These are phyloP conservation scores for Eutypella sp. DNA, from an alignment of 2,329 filamentous ascomycete species.

Conservation along the genomic window DNA sequence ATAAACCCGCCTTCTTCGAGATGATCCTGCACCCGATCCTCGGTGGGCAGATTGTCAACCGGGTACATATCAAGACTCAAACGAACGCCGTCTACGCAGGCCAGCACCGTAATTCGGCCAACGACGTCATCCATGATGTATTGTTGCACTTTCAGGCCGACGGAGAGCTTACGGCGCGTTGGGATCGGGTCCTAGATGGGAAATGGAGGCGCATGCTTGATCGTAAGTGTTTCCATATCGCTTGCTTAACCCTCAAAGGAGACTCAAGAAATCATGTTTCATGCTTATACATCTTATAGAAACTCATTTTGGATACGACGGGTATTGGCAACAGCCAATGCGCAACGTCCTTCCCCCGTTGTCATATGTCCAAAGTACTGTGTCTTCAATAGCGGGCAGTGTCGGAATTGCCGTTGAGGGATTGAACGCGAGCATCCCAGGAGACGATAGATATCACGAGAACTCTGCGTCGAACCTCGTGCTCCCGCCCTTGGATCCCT, in stretches of 20 bases:
- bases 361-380: constrained; percentile 52
- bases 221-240: too few relatives aligned
- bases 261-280: not conserved
- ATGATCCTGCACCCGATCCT: constrained; percentile 55
- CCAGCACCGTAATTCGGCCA: constrained; percentile 48
- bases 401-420: constrained; percentile 61
- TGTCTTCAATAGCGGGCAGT: constrained; percentile 55
- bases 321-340: constrained; percentile 68
- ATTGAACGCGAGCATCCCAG: constrained; percentile 61
- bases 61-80: constrained; percentile 43
- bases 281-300: constrained; percentile 23
- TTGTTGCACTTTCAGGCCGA: constrained; percentile 53
- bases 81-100: constrained; percentile 46
- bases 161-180: constrained; percentile 48
- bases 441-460: constrained; percentile 58
- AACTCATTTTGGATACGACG: constrained; percentile 50
- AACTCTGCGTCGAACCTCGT: constrained; percentile 50
- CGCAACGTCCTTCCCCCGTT: constrained; percentile 60
- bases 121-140: constrained; percentile 46
- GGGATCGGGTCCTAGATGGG: constrained; percentile 53
- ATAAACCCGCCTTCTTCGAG: constrained; percentile 57
- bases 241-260: too few relatives aligned
- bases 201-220: constrained; percentile 62
- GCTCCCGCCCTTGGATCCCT: constrained; percentile 53
- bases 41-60: constrained; percentile 50